phyloP scores from a whole-genome alignment of 345 rosid genomes.

The Nephelium lappaceum region DNA sequence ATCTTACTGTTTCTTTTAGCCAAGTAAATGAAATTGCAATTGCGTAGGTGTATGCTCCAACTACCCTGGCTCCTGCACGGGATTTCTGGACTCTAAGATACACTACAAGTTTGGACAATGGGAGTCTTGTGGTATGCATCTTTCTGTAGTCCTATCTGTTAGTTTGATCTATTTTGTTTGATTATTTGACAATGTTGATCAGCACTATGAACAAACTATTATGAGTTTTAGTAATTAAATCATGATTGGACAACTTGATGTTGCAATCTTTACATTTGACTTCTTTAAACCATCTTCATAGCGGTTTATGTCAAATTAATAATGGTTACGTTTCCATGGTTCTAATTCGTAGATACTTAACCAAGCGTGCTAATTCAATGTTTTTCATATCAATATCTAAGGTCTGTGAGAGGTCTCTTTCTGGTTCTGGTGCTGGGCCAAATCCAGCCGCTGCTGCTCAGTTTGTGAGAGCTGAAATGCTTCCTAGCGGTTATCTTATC shows the following conservation, averaged over 20 bases:
- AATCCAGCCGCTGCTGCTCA: conserved; percentile 74
- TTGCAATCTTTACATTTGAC: background rate
- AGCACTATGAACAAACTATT: background rate
- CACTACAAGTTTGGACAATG: conserved; percentile 87
- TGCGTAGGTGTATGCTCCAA: conserved; percentile 86
- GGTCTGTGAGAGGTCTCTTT: conserved; percentile 99
- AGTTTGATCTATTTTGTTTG: background rate
- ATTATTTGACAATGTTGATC: background rate
- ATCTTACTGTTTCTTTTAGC: background rate
- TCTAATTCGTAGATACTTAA: background rate
- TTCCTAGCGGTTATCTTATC: conserved; percentile 93
- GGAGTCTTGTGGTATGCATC: conserved; percentile 92
- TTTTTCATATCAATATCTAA: conserved; percentile 24
- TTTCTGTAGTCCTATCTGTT: background rate
- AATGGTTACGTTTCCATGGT: background rate
- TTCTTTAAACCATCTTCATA: background rate
- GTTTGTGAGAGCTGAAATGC: conserved; percentile 97
- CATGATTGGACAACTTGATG: background rate
- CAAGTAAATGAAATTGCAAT: conserved; percentile 7
- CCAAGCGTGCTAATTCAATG: conserved; percentile 1
- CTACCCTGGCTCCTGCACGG: conserved; percentile 97
- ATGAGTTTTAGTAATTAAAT: background rate
- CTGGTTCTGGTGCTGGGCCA: conserved; percentile 95
- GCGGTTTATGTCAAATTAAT: background rate
- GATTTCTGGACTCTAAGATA: conserved; percentile 99